A percentile compares a stretch with the other conserved stretches of the same genome.
phyloP scores from a whole-genome alignment of 73 alveolate species.

The Paramecium sexaurelia region DNA sequence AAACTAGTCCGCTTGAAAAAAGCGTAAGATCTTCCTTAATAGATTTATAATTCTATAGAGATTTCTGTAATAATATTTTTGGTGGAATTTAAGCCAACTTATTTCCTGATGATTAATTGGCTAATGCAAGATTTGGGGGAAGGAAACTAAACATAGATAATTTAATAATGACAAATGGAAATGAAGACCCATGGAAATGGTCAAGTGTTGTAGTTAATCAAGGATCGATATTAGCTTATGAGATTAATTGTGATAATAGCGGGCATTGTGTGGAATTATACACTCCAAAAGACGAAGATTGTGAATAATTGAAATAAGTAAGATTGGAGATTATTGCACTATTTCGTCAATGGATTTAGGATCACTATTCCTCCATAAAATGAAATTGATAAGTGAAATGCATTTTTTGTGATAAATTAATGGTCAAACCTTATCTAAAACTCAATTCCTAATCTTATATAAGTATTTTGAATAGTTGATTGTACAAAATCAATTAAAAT shows the following conservation, averaged over 20 bases:
- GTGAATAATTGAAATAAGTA: constrained; percentile 67
- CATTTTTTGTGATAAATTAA: background rate
- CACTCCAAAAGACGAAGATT: constrained; percentile 78
- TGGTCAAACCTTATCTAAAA: too few relatives aligned
- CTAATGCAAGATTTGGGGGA: constrained; percentile 65
- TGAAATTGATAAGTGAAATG: background rate
- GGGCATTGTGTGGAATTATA: constrained; percentile 87
- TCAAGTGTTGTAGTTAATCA: constrained; percentile 69
- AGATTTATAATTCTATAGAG: constrained; percentile 19
- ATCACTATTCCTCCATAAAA: constrained; percentile 1
- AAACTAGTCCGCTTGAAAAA: constrained; percentile 48
- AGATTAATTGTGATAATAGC: constrained; percentile 79
- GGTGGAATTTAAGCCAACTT: background rate
- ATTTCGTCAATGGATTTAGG: constrained; percentile 59
- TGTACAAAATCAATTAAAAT: too few relatives aligned
- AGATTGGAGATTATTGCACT: constrained; percentile 59
- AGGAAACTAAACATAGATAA: constrained; percentile 69
- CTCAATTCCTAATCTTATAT: too few relatives aligned
- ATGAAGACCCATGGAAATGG: constrained; percentile 87
- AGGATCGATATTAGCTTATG: constrained; percentile 63
- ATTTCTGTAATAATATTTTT: constrained; percentile 20
- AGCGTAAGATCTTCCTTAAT: background rate
- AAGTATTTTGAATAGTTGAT: too few relatives aligned
- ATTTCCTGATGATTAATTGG: constrained; percentile 71
- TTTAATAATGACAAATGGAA: constrained; percentile 74